These are phyloP conservation scores for Tetratostichococcus sp. DNA, from an alignment of 139 green algal species.

Conservation along the genomic window DNA sequence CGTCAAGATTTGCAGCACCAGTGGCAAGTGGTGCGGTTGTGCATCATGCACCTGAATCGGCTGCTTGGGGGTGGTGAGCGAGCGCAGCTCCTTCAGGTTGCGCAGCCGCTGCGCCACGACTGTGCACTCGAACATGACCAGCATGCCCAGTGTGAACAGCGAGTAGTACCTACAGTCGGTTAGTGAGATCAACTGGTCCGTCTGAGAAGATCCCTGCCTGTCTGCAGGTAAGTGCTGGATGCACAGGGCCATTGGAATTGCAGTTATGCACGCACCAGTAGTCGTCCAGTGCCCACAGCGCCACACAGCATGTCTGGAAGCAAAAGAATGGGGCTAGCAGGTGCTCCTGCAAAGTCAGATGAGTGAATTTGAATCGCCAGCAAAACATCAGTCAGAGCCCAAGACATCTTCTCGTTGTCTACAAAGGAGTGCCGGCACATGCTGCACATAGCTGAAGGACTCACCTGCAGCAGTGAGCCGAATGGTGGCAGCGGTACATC, in stretches of 20 bases:
- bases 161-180: conserved; percentile 84
- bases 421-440: too few species aligned
- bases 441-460: neutral
- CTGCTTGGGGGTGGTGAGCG: conserved; percentile 76
- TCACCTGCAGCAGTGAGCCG: conserved; percentile 51
- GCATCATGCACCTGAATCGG: conserved; percentile 48
- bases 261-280: conserved; percentile 77
- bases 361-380: too few species aligned
- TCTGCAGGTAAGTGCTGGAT: too few species aligned
- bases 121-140: conserved; percentile 96
- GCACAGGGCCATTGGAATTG: too few species aligned
- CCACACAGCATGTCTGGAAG: conserved; percentile 95
- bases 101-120: conserved; percentile 83
- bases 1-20: too few species aligned
- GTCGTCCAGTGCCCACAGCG: conserved; percentile 91
- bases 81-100: conserved; percentile 83
- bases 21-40: too few species aligned
- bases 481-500: conserved; percentile 77
- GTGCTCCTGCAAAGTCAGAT: conserved; percentile 58
- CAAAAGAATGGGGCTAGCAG: conserved; percentile 96
- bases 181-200: neutral
- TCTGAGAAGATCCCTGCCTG: too few species aligned
- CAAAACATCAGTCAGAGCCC: too few species aligned
- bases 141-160: conserved; percentile 97
- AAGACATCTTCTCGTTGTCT: too few species aligned